Percentiles rank a stretch among this genome's conserved stretches.
phyloP scores from a whole-genome alignment of 164 flowering plant genomes.

The Echeveria elegans region DNA sequence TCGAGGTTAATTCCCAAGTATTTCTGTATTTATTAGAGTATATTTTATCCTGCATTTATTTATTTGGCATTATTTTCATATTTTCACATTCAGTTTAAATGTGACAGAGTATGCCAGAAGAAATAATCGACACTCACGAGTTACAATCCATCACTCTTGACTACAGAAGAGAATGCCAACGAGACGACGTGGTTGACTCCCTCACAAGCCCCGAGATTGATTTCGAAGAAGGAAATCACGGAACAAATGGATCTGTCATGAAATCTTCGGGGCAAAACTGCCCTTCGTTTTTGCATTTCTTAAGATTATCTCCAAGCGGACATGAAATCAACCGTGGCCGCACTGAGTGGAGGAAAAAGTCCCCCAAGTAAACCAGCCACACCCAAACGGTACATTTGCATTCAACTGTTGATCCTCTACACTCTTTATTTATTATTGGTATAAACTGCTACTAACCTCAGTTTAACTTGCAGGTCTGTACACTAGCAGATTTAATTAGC shows the following conservation, averaged over 20 bases:
- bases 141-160: slow-evolving; percentile 75
- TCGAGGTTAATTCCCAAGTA: slow-evolving; percentile 83
- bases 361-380: slow-evolving; percentile 16
- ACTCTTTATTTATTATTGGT: no score
- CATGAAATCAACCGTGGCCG: slow-evolving; percentile 84
- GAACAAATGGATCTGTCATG: slow-evolving; percentile 47
- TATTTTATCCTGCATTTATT: not conserved
- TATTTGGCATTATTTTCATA: not conserved
- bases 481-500: not conserved
- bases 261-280: slow-evolving; percentile 17
- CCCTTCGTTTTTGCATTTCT: slow-evolving; percentile 59
- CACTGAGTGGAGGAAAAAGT: slow-evolving; percentile 84
- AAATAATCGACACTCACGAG: slow-evolving; percentile 70
- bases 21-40: no score
- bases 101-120: slow-evolving; percentile 88
- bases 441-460: no score
- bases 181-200: slow-evolving; percentile 75
- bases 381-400: not conserved
- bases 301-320: slow-evolving; percentile 58
- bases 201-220: slow-evolving; percentile 54
- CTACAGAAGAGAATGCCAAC: slow-evolving; percentile 89
- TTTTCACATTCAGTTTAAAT: not conserved
- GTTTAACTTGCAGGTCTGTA: not conserved
- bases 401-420: not conserved
- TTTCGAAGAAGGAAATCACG: slow-evolving; percentile 15